Conservation (phyloP, 768 basidiomycete species). For the Suillus lakei region DNA sequence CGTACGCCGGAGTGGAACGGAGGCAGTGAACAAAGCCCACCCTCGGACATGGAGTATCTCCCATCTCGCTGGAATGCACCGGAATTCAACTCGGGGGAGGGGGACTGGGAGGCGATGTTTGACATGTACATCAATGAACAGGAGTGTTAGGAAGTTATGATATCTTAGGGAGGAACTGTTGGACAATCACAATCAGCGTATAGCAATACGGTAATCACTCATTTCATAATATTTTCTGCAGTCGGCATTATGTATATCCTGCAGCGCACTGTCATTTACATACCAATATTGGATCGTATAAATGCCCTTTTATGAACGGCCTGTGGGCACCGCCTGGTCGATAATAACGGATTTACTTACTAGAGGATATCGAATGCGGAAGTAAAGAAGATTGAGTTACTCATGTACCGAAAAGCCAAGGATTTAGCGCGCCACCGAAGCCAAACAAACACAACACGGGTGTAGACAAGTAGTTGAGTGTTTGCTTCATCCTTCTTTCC, state of each 20-base stretch:
- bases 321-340: neutral
- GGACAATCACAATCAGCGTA: neutral
- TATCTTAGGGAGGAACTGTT: slow-evolving; percentile 5
- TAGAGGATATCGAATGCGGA: neutral
- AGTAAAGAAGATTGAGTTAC: slow-evolving; percentile 5
- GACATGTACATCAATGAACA: slow-evolving; percentile 44
- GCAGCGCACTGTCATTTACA: slow-evolving; percentile 3
- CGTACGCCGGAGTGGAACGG: neutral
- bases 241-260: slow-evolving; percentile 10
- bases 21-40: neutral
- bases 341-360: neutral
- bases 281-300: neutral
- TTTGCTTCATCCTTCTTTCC: slow-evolving; percentile 46
- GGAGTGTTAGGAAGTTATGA: slow-evolving; percentile 28
- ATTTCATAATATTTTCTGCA: neutral
- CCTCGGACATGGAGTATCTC: neutral
- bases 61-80: neutral
- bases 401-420: slow-evolving; percentile 4
- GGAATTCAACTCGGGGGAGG: slow-evolving; percentile 14
- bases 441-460: slow-evolving; percentile 40
- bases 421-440: slow-evolving; percentile 30
- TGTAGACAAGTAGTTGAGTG: slow-evolving; percentile 25
- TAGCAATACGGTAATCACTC: neutral
- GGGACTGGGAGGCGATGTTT: slow-evolving; percentile 41
- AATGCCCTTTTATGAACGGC: slow-evolving; percentile 12